These are phyloP conservation scores for Pueraria montana DNA, from an alignment of 306 rosid genomes.

Conservation along the genomic window DNA sequence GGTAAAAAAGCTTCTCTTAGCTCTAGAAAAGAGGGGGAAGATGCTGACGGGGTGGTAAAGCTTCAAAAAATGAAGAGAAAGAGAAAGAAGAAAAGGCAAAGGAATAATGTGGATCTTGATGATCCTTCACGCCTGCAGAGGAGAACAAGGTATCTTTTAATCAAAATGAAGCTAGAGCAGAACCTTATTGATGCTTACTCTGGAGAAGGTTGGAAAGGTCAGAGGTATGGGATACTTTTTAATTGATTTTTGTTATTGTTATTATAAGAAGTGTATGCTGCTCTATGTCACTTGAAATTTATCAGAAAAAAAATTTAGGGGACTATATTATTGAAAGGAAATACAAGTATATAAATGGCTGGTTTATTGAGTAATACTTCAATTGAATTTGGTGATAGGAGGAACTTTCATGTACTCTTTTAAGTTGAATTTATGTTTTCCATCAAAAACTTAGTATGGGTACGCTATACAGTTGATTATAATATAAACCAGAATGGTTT, in stretches of 20 bases:
- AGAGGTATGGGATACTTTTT: constrained; percentile 65
- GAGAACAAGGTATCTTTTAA: constrained; percentile 82
- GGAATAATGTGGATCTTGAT: constrained; percentile 63
- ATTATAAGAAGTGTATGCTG: constrained; percentile 3
- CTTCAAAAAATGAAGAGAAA: constrained; percentile 55
- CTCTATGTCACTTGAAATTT: constrained; percentile 15
- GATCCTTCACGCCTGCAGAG: constrained; percentile 85
- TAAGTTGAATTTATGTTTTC: background rate
- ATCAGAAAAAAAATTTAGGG: background rate
- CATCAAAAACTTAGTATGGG: constrained; percentile 9
- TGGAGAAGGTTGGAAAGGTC: constrained; percentile 97
- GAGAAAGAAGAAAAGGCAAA: constrained; percentile 64
- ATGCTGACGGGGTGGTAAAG: constrained; percentile 52
- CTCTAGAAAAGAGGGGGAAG: constrained; percentile 50
- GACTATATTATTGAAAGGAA: background rate
- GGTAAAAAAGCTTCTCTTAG: constrained; percentile 48
- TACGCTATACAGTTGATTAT: background rate
- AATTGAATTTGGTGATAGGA: background rate
- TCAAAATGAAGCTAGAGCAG: constrained; percentile 90
- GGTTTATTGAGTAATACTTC: background rate
- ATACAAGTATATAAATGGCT: background rate
- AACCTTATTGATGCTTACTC: constrained; percentile 96
- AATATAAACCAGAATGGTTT: constrained; percentile 19
- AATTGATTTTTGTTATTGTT: background rate
- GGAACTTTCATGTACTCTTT: background rate